Evolutionary conservation across 225 moss, liverwort and hornwort genomes (phyloP), one percentile per base, ranked within the genome.

Genomic region (Bryum argenteum): DNA sequence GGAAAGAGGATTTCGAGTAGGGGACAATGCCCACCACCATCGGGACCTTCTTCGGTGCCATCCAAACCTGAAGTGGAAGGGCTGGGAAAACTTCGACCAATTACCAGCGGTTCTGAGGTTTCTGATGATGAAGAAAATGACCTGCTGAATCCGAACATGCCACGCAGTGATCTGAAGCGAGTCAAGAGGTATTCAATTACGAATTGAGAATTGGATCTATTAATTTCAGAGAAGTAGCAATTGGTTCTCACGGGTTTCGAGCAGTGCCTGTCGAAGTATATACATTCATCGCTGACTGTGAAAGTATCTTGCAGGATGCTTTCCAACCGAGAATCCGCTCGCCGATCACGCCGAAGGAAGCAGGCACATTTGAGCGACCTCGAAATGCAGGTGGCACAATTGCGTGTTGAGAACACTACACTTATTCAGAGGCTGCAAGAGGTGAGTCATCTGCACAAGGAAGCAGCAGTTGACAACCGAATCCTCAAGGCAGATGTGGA

Each of bases 311-410:
- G 12, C 91, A 97, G 97, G 73, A 97, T 94, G 97, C 83, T 92
- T n/a, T 97, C 97, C 20, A 97, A 97, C 54, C 89, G 97, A 23
- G 97, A 97, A 73, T 97, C 97, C 42, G 97, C 97, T 15, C 78
- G 97, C 58, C 80, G 97, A 43, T 97, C 97, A 9, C 84, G 97
- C 8, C 79, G 94, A 75, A 81, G 94, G 75, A 97, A 97, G 70
- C 97, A 97, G 81, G 97, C 91, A 11, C 97, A 97, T 63, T 75
- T 97, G 65, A 91, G 87, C 66, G 92, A 90, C 52, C 77, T 97
- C 26, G 97, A 94, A 79, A 82, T 83, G 74, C 94, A 97, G 93
- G 94, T 94, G 48, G 90, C 89, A 20, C 89, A 94, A 66, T 73
- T 97, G 77, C 80, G 88, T 10, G 82, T 84, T 44, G 89, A 97